Evolutionary conservation across 768 basidiomycete genomes (phyloP).

Genomic region (Serpula lacrymans): DNA sequence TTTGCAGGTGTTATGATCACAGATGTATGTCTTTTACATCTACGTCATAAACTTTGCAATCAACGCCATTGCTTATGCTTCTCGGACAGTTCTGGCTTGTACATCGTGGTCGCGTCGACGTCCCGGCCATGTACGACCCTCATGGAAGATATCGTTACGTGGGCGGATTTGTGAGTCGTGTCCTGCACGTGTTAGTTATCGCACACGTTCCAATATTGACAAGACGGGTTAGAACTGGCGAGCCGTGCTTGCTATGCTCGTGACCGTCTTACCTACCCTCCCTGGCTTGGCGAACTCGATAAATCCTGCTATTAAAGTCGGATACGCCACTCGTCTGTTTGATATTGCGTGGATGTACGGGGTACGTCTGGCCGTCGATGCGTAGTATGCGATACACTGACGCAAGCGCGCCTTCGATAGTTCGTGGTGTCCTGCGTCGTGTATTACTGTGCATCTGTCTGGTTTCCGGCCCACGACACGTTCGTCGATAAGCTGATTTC

Average conservation of each 20-base stretch:
- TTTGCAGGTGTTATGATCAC: slow-evolving; percentile 74
- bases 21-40: slow-evolving; percentile 37
- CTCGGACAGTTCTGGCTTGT: slow-evolving; percentile 69
- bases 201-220: not conserved
- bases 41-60: not conserved
- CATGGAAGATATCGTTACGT: slow-evolving; percentile 76
- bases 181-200: not conserved
- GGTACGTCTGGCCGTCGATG: slow-evolving; percentile 36
- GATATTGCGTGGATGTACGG: slow-evolving; percentile 77
- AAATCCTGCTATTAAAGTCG: slow-evolving; percentile 60
- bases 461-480: slow-evolving; percentile 23
- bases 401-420: slow-evolving; percentile 7
- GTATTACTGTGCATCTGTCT: slow-evolving; percentile 22
- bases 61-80: slow-evolving; percentile 1
- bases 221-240: slow-evolving; percentile 68
- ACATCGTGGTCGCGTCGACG: slow-evolving; percentile 67
- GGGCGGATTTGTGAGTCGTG: slow-evolving; percentile 61
- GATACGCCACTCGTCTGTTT: slow-evolving; percentile 53
- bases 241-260: slow-evolving; percentile 64
- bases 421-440: slow-evolving; percentile 21
- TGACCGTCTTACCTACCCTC: slow-evolving; percentile 67
- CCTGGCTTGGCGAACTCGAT: slow-evolving; percentile 79
- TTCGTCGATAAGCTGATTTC: slow-evolving; percentile 23
- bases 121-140: slow-evolving; percentile 82
- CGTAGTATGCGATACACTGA: slow-evolving; percentile 8